Evolutionary conservation across 257 asterid species (phyloP), one percentile per base, ranked within the genome.

Genomic region (Nicotiana knightiana): DNA sequence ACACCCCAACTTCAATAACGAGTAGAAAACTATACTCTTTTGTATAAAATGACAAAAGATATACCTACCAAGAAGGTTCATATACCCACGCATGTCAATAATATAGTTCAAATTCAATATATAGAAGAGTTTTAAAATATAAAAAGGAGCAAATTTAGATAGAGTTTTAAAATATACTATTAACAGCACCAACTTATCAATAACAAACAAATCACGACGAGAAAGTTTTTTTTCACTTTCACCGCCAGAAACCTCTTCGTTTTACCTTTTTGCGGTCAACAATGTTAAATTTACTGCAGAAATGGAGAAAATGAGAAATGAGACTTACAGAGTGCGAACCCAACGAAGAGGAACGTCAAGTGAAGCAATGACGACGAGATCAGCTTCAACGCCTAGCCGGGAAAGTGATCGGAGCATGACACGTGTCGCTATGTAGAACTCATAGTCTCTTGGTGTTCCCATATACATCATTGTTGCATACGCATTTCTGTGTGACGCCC

Each of bases 361-460:
- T 87, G 99, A 96, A 82, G 99, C 98, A 86, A 96, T 96, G 89
- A 96, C 97, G 81, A 96, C 92, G 68, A 90, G 95, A 94, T 96
- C 99, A 48, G 99, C 98, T 43, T 90, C 93, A 64, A 88, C 97
- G 18, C 87, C 81, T 2, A 94, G 92, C 73, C 85, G 77, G 3
- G 81, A 15, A 57, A 96, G 93, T 1, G 98, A 94, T 87, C 88
- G 88, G 64, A 96, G 92, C 98, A 96, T 88, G 79, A 96, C 99
- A 35, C 99, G 94, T 57, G 91, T 90, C 37, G 97, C 98, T 26
- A 92, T 85, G 79, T 96, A 96, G 92, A 93, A 96, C 85, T 96
- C 99, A 76, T 96, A 96, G 85, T 96, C 99, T 55, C 99, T 86
- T 0, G 99, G 99, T 4, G 99, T 96, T 0, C 99, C 99, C 99